Evolutionary conservation across 306 rosid genomes (phyloP).

Genomic region (Castanea mollissima): DNA sequence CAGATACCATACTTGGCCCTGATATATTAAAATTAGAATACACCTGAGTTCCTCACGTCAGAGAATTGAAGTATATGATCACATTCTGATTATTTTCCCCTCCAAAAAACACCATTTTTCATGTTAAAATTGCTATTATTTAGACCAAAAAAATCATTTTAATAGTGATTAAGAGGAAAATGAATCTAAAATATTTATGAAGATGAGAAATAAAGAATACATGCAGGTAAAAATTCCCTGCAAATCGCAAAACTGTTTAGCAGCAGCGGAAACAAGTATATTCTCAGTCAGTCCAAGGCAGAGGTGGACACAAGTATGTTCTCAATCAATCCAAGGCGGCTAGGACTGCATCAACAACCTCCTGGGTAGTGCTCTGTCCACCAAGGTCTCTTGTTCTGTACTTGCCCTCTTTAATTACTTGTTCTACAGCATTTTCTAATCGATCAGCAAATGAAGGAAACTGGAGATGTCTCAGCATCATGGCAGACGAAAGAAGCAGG

Average conservation of each 20-base stretch:
- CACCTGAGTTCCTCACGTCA: not conserved
- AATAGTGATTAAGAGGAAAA: not conserved
- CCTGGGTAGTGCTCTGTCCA: slow-evolving; percentile 75
- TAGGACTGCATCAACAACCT: slow-evolving; percentile 79
- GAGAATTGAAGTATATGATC: not conserved
- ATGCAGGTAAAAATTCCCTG: slow-evolving; percentile 3
- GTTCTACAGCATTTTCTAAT: slow-evolving; percentile 74
- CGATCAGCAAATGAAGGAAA: slow-evolving; percentile 92
- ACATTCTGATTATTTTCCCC: not conserved
- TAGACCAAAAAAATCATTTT: not conserved
- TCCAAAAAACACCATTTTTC: not conserved
- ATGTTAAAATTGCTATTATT: not conserved
- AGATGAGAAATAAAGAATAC: not conserved
- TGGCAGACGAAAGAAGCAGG: slow-evolving; percentile 85
- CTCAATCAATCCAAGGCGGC: slow-evolving; percentile 55
- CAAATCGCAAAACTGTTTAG: slow-evolving; percentile 1
- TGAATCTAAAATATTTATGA: not conserved
- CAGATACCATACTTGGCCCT: not conserved
- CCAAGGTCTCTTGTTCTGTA: slow-evolving; percentile 84
- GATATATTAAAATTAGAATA: not conserved
- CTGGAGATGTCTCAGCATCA: slow-evolving; percentile 96
- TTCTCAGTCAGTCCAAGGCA: slow-evolving; percentile 49
- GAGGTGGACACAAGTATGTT: not conserved
- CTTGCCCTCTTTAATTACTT: slow-evolving; percentile 68
- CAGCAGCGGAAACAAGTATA: not conserved